These are phyloP conservation scores for Penicillium lividum DNA, from an alignment of 495 filamentous ascomycete species.

Conservation along the genomic window DNA sequence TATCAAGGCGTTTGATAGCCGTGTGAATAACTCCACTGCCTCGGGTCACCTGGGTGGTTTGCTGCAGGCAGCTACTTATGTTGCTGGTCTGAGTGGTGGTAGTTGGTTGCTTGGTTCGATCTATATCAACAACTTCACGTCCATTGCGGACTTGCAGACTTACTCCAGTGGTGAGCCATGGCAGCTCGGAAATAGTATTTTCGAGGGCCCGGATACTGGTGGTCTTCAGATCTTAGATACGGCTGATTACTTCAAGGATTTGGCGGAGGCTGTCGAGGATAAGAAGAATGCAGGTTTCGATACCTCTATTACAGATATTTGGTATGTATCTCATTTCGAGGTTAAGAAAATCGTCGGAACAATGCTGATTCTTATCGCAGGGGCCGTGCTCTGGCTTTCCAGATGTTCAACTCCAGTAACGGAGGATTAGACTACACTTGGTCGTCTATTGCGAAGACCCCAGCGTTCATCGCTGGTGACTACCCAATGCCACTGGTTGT, in stretches of 20 bases:
- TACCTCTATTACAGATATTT: constrained; percentile 83
- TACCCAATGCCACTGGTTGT: constrained; percentile 84
- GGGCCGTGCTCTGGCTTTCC: constrained; percentile 74
- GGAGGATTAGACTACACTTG: constrained; percentile 83
- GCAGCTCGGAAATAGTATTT: constrained; percentile 77
- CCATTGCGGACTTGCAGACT: constrained; percentile 59
- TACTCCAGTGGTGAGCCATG: constrained; percentile 54
- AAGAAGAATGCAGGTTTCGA: constrained; percentile 76
- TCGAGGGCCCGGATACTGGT: constrained; percentile 60
- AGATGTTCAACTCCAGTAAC: constrained; percentile 75
- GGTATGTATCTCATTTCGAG: constrained; percentile 44
- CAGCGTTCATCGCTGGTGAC: constrained; percentile 66
- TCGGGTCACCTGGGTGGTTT: constrained; percentile 79
- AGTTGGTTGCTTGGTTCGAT: constrained; percentile 86
- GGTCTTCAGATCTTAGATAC: constrained; percentile 54
- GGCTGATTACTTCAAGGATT: constrained; percentile 65
- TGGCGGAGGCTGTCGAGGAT: constrained; percentile 59
- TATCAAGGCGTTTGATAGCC: constrained; percentile 78
- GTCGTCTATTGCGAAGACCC: constrained; percentile 75
- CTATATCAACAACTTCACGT: constrained; percentile 87
- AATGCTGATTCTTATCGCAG: constrained; percentile 24
- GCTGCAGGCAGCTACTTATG: constrained; percentile 80
- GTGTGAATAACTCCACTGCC: constrained; percentile 65
- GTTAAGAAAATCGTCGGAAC: not conserved
- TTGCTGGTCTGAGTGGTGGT: constrained; percentile 84